These are phyloP conservation scores for Fragaria vesca DNA, from an alignment of 306 rosid genomes.

Conservation along the genomic window DNA sequence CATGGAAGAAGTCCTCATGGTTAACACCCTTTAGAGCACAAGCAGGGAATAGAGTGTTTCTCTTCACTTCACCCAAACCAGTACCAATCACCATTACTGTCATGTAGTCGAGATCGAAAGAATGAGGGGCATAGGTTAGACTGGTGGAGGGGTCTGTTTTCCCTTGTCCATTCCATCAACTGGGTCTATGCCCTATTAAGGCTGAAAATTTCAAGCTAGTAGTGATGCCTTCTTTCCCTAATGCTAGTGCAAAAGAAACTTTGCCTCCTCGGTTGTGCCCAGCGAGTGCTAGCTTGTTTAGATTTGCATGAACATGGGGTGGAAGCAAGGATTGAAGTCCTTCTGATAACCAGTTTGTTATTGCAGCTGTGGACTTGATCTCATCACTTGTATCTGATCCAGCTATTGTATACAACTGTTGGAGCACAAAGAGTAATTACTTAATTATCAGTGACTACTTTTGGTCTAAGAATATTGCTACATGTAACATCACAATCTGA, in stretches of 20 bases:
- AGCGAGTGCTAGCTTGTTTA: constrained; percentile 50
- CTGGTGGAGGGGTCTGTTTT: constrained; percentile 79
- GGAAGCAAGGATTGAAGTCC: constrained; percentile 58
- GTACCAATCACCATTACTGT: constrained; percentile 63
- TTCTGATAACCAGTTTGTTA: constrained; percentile 61
- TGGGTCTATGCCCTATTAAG: constrained; percentile 5
- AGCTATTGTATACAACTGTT: constrained; percentile 58
- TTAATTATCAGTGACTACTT: neutral
- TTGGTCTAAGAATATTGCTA: neutral
- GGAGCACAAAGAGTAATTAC: neutral
- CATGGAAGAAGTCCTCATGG: constrained; percentile 66
- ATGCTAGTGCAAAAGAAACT: constrained; percentile 72
- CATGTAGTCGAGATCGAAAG: constrained; percentile 45
- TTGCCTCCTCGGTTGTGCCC: constrained; percentile 96
- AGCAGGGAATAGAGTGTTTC: constrained; percentile 60
- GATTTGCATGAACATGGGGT: constrained; percentile 44
- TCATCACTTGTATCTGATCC: constrained; percentile 70
- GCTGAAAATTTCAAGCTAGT: constrained; percentile 50
- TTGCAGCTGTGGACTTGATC: constrained; percentile 52
- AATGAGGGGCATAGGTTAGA: constrained; percentile 69
- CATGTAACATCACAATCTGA: constrained; percentile 21
- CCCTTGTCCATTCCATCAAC: constrained; percentile 75
- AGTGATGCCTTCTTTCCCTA: constrained; percentile 34
- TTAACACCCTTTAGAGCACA: constrained; percentile 83
- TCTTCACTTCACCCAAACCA: constrained; percentile 58